A percentile compares a stretch with the other conserved stretches of the same genome.
These are phyloP conservation scores for Trichoderma semiorbis DNA, from an alignment of 2,329 filamentous ascomycete species.

Conservation along the genomic window DNA sequence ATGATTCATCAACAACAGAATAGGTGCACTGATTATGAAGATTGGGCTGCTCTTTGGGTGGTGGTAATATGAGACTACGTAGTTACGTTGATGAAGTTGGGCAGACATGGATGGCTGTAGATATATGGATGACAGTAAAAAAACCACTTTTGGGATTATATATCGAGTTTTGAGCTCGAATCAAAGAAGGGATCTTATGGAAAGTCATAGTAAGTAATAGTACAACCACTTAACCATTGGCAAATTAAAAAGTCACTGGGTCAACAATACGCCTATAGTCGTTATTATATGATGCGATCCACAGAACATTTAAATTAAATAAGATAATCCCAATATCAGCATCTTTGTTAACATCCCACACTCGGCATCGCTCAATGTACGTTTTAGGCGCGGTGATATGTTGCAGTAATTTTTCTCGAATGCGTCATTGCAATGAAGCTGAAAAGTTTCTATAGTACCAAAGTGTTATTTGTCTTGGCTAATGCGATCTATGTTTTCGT, in stretches of 20 bases:
- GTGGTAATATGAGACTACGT: background rate
- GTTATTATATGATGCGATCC: background rate
- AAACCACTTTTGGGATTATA: background rate
- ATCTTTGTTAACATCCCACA: background rate
- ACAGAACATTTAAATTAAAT: background rate
- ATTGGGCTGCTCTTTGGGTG: background rate
- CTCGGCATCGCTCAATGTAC: background rate
- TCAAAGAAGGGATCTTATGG: background rate
- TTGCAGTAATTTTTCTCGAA: background rate
- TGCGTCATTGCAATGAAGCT: background rate
- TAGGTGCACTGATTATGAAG: background rate
- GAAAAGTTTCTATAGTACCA: background rate
- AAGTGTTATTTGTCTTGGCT: constrained; percentile 24
- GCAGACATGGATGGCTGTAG: background rate
- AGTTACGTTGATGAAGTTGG: background rate
- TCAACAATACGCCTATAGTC: background rate
- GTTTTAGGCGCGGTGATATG: background rate
- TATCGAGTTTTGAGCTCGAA: background rate
- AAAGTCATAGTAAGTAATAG: background rate
- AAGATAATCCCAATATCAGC: background rate
- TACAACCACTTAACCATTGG: background rate
- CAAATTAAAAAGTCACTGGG: background rate
- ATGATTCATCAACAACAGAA: background rate
- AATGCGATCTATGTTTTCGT: constrained; percentile 25
- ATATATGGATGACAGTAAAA: background rate